phyloP scores from a whole-genome alignment of 345 rosid genomes.

The Syzygium jambos region DNA sequence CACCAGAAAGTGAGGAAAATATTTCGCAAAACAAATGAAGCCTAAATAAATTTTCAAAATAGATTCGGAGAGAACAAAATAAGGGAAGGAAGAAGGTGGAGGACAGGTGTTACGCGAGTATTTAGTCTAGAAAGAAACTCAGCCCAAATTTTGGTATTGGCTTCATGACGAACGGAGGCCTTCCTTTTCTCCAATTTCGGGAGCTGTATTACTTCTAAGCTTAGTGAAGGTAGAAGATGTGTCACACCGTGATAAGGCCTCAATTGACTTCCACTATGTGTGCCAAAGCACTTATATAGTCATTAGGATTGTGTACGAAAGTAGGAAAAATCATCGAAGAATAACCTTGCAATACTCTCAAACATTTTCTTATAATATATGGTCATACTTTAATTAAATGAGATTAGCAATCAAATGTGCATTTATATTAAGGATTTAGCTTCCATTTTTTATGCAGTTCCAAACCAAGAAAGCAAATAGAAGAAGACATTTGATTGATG shows the following conservation, averaged over 20 bases:
- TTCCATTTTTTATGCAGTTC: background rate
- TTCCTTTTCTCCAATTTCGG: background rate
- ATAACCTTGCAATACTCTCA: background rate
- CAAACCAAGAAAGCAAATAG: background rate
- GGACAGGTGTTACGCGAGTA: too few relatives aligned
- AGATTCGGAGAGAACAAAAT: too few relatives aligned
- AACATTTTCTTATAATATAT: background rate
- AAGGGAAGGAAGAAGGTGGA: too few relatives aligned
- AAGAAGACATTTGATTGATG: background rate
- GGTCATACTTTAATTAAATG: too few relatives aligned
- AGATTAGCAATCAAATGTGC: too few relatives aligned
- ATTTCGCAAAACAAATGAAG: too few relatives aligned
- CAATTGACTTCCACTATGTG: background rate
- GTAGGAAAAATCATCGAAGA: background rate
- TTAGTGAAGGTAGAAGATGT: background rate
- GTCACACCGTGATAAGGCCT: background rate
- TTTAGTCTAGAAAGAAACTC: background rate
- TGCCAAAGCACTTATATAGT: background rate
- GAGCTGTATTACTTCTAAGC: background rate
- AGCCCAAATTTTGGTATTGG: background rate
- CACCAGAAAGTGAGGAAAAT: too few relatives aligned
- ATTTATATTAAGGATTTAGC: background rate
- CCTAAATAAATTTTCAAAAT: too few relatives aligned
- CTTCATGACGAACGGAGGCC: background rate
- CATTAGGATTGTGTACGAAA: background rate